phyloP scores from a whole-genome alignment of 169 alveolate genomes.

The Cryptosporidium xiaoi region DNA sequence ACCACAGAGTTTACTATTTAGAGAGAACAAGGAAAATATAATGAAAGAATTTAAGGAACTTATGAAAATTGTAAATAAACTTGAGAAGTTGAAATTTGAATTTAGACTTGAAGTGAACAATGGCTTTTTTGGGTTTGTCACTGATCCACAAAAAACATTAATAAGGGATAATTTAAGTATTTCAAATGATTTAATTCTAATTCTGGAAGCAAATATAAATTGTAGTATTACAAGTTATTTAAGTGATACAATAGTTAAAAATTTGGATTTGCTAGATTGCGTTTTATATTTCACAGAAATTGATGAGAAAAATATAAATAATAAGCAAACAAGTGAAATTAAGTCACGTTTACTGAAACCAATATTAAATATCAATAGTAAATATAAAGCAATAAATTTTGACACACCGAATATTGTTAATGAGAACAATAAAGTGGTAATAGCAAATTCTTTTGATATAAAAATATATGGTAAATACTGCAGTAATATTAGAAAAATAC shows the following conservation, averaged over 20 bases:
- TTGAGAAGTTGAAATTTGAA: constrained; percentile 4
- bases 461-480: constrained; percentile 27
- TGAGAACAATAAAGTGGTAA: constrained; percentile 1
- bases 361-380: neutral
- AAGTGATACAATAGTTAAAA: constrained; percentile 27
- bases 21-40: constrained; percentile 7
- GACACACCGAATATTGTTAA: constrained; percentile 22
- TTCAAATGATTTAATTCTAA: constrained; percentile 15
- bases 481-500: constrained; percentile 53
- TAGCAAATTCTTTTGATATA: constrained; percentile 53
- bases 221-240: constrained; percentile 28
- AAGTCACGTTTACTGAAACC: constrained; percentile 23
- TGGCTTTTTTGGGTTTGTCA: constrained; percentile 52
- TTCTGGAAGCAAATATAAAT: constrained; percentile 59
- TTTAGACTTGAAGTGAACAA: constrained; percentile 33
- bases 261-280: constrained; percentile 23
- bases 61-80: neutral
- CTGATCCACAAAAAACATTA: constrained; percentile 29
- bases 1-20: constrained; percentile 6
- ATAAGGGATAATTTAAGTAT: neutral
- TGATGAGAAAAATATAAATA: neutral
- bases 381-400: constrained; percentile 23
- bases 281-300: constrained; percentile 34
- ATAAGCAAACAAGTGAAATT: neutral
- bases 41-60: constrained; percentile 23